Evolutionary conservation across 768 basidiomycete species (phyloP), one percentile per base, ranked within the genome.

Genomic region (Sporobolomyces phaffii): DNA sequence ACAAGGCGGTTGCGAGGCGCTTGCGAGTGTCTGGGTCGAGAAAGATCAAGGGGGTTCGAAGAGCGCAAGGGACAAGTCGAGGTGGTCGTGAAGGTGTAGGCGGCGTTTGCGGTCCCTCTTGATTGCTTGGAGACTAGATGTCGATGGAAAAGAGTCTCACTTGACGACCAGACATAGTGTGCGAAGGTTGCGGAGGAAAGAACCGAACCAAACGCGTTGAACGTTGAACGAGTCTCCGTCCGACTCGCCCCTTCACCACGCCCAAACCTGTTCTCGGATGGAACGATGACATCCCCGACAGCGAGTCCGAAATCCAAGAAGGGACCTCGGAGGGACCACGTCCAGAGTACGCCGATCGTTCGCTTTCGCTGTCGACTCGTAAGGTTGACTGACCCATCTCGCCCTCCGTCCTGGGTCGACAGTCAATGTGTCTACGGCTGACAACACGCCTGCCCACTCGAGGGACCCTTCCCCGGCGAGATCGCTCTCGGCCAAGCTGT

Each of bases 131-230:
- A n/a, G n/a, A n/a, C n/a, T n/a, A n/a, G n/a, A n/a, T n/a, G n/a
- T n/a, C n/a, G n/a, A n/a, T n/a, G n/a, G n/a, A n/a, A n/a, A n/a
- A n/a, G 26, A 40, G 49, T 36, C 61, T 47, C 43, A 57, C 67
- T 50, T 61, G 60, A 24, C 62, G 67, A 41, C 56, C 57, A 52
- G 56, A 59, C 62, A 54, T 69, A 33, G 31, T 20, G 54, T 6
- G 45, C 8, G 26, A 9, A n/a, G 45, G 24, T 5, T 24, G 26
- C 26, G 10, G 7, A 28, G 11, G 24, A 18, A 7, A n/a, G n/a
- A n/a, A n/a, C n/a, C n/a, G n/a, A n/a, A 29, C 13, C 17, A 24
- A 8, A 14, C 7, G 11, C 8, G 11, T 49, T n/a, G n/a, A n/a
- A n/a, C n/a, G n/a, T n/a, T n/a, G 5, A 51, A 33, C 36, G 28